Conservation (phyloP, 140 eudicot genomes). For the Cichorium intybus region DNA sequence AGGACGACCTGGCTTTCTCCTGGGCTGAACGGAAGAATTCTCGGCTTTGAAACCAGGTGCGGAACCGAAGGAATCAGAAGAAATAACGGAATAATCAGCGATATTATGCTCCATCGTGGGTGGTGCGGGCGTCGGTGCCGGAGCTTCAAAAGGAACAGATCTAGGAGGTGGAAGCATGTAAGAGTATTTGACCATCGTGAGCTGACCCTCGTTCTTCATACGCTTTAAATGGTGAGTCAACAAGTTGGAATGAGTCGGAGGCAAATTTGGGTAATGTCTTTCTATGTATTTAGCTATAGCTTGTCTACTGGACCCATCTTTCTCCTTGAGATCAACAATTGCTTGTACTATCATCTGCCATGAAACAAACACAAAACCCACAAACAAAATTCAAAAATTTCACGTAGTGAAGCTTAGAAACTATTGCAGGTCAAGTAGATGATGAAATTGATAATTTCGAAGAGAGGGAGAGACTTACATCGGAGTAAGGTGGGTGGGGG, state of each 20-base stretch:
- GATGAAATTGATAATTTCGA: neutral
- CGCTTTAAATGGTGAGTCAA: conserved; percentile 60
- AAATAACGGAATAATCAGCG: neutral
- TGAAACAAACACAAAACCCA: neutral
- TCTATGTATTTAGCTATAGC: conserved; percentile 67
- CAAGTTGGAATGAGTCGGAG: conserved; percentile 43
- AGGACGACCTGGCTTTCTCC: conserved; percentile 62
- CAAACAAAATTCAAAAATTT: neutral
- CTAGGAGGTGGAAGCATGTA: conserved; percentile 37
- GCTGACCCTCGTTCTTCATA: conserved; percentile 47
- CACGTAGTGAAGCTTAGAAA: neutral
- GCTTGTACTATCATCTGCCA: conserved; percentile 67
- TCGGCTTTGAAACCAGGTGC: conserved; percentile 8
- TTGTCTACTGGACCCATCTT: conserved; percentile 61
- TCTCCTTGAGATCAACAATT: conserved; percentile 40
- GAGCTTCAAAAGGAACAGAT: conserved; percentile 31
- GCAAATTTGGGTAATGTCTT: conserved; percentile 34
- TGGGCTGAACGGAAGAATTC: conserved; percentile 1
- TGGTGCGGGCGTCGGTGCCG: neutral
- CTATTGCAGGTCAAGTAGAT: neutral
- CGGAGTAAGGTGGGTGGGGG: conserved; percentile 55
- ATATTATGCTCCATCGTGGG: neutral
- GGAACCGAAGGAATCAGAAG: neutral
- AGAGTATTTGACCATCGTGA: conserved; percentile 60
- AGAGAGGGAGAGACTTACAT: conserved; percentile 24